Percentiles rank a stretch among this genome's conserved stretches.
phyloP scores from a whole-genome alignment of 2,329 filamentous ascomycete genomes.

The Talaromyces marneffei region DNA sequence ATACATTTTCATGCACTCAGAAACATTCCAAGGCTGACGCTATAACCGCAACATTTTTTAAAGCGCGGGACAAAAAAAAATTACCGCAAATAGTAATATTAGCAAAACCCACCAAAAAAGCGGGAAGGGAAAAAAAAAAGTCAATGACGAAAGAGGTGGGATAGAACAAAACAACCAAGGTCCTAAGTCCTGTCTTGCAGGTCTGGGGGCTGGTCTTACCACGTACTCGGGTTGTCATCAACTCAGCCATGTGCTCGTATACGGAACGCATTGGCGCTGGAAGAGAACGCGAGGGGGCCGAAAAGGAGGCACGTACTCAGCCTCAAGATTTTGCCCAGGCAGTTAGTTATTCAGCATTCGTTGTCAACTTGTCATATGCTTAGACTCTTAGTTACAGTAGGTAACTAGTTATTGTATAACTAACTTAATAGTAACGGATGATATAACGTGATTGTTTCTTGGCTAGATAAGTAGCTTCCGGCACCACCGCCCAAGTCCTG shows the following conservation, averaged over 20 bases:
- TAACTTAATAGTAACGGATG: not conserved
- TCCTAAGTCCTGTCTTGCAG: not conserved
- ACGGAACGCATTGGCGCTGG: not conserved
- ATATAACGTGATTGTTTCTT: not conserved
- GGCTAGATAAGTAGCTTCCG: not conserved
- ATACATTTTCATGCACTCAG: not conserved
- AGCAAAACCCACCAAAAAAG: not conserved
- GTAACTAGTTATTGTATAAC: too few species aligned
- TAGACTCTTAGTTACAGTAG: too few species aligned
- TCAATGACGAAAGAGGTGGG: not conserved
- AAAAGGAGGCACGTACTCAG: not conserved
- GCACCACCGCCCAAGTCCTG: too few species aligned
- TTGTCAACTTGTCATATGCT: not conserved
- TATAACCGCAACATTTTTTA: not conserved
- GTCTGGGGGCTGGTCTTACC: not conserved
- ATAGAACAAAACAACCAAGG: too few species aligned
- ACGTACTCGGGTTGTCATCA: not conserved
- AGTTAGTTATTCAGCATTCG: not conserved
- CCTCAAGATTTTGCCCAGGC: not conserved
- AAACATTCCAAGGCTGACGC: too few species aligned
- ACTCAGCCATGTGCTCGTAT: not conserved
- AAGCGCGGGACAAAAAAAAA: not conserved
- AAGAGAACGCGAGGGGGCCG: not conserved
- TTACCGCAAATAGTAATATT: not conserved
- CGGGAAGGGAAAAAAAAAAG: too few species aligned